Conservation (phyloP, 345 rosid genomes). For the Diplotaxis tenuifolia region DNA sequence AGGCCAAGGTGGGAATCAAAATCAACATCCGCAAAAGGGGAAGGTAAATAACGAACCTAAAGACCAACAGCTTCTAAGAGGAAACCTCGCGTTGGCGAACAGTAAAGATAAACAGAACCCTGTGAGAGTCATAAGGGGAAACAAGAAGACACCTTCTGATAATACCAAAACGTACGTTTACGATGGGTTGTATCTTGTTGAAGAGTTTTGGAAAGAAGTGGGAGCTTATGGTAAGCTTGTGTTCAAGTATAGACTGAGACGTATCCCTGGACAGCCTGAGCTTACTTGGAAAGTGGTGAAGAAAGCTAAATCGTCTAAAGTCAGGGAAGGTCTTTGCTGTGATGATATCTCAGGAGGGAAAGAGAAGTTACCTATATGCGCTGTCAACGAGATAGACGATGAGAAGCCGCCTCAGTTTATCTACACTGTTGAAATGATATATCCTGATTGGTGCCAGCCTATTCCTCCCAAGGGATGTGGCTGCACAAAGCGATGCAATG, state of each 20-base stretch:
- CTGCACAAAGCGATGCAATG: constrained; percentile 57
- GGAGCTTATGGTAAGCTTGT: constrained; percentile 78
- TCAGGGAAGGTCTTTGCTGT: constrained; percentile 59
- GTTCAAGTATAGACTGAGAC: constrained; percentile 58
- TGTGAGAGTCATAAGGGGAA: constrained; percentile 82
- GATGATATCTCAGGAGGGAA: constrained; percentile 72
- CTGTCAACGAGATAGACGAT: constrained; percentile 65
- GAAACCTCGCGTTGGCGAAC: constrained; percentile 75
- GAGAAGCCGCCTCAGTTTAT: constrained; percentile 69
- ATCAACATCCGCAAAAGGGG: constrained; percentile 37
- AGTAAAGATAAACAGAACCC: constrained; percentile 54
- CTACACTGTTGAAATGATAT: constrained; percentile 53
- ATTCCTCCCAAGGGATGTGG: constrained; percentile 55
- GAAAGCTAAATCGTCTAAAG: constrained; percentile 42
- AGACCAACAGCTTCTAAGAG: constrained; percentile 77
- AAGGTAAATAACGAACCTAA: constrained; percentile 49
- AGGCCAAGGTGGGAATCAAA: constrained; percentile 75
- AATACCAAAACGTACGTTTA: constrained; percentile 56
- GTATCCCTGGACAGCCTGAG: constrained; percentile 73
- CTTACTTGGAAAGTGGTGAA: constrained; percentile 79
- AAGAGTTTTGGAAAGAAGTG: constrained; percentile 50
- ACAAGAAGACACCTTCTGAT: constrained; percentile 30
- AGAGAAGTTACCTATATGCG: constrained; percentile 53
- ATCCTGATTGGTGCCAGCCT: constrained; percentile 55
- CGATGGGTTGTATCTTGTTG: constrained; percentile 77